Evolutionary conservation across 768 basidiomycete genomes (phyloP), one percentile per base, ranked within the genome.

Genomic region (Lactarius akahatsu): DNA sequence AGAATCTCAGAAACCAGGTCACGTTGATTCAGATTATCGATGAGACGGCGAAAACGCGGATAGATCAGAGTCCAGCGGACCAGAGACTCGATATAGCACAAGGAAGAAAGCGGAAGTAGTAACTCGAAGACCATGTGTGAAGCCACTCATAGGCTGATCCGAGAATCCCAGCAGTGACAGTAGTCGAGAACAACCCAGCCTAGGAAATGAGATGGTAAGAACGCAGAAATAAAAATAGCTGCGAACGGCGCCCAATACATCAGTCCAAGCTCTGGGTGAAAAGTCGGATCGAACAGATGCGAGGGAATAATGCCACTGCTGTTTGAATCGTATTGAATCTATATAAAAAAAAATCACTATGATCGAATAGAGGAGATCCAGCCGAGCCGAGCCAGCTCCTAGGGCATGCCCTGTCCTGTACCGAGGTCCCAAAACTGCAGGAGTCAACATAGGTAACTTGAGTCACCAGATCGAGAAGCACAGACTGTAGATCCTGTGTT

Each of bases 181-280:
- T 56, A 28, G 54, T 30, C 23, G 61, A 62, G 45, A 62, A 56
- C n/a, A 38, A 38, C 36, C 61, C 23, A 28, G 38, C 28, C 61
- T 61, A 40, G 23, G 26, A 50, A 34, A 54, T 18, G 26, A 54
- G 23, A 28, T 16, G 23, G 23, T 15, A 26, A 28, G n/a, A 50
- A 18, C 41, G 11, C n/a, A 54, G 50, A 28, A 54, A 54, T 18
- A 38, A 28, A 47, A 47, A 47, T 47, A 47, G 45, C 45, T 6
- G n/a, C n/a, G 45, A 47, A 47, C 45, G 23, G 45, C 45, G 45
- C 45, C 45, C 45, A 47, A 23, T 11, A n/a, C 10, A 34, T 34
- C 34, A 34, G 34, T 9, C 45, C 20, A 23, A 47, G 45, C 9
- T 47, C 45, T 11, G 45, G n/a, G 45, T 11, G 41, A 43, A 18